A percentile compares a stretch with the other conserved stretches of the same genome.
Conservation (phyloP, 1,284 basidiomycete genomes). For the Cryptococcus hybrid region DNA sequence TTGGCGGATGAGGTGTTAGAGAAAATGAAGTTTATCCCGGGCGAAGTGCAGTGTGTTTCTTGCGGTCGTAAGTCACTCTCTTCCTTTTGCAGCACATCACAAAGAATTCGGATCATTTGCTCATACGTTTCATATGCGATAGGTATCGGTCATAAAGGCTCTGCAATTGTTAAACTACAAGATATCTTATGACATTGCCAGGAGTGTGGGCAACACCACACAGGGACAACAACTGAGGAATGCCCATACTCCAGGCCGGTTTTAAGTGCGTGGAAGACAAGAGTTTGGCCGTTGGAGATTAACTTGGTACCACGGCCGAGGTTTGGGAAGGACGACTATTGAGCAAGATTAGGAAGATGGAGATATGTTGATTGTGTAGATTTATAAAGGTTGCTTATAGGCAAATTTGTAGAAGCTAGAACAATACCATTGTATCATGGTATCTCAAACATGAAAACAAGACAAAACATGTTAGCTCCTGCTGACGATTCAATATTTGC, state of each 20-base stretch:
- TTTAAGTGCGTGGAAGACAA: background rate
- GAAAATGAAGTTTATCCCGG: conserved; percentile 3
- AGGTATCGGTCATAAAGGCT: background rate
- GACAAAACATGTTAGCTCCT: conserved; percentile 8
- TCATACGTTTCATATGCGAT: background rate
- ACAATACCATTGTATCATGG: too few relatives aligned
- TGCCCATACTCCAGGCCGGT: background rate
- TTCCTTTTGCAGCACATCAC: background rate
- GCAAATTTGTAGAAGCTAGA: too few relatives aligned
- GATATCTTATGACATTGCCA: conserved; percentile 16
- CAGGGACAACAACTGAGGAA: background rate
- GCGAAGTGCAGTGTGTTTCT: background rate
- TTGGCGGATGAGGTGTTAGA: conserved; percentile 14
- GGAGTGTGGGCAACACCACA: conserved; percentile 7
- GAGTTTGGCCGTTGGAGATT: conserved; percentile 1
- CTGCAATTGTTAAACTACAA: background rate
- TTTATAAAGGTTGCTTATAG: too few relatives aligned
- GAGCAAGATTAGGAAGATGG: too few relatives aligned
- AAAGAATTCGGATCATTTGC: background rate
- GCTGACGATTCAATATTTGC: too few relatives aligned
- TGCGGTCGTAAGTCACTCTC: conserved; percentile 8
- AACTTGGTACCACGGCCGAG: conserved; percentile 1
- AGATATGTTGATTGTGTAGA: too few relatives aligned
- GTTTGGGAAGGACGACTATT: background rate
- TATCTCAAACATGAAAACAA: too few relatives aligned